Evolutionary conservation across 306 rosid species (phyloP).

Genomic region (Ceratonia siliqua): DNA sequence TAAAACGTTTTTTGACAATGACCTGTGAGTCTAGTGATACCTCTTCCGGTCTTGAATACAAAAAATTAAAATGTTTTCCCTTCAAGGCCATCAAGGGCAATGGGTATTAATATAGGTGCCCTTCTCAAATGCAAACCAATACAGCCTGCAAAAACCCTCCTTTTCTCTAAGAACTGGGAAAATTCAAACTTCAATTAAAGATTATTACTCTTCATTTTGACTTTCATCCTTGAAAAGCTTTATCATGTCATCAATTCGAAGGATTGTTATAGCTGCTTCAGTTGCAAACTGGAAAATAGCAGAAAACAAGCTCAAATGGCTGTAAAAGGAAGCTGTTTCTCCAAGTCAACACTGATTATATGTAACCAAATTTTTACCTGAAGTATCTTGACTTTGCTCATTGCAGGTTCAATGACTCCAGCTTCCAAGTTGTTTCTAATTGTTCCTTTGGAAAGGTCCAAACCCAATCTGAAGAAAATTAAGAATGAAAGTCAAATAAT

Average conservation of each 20-base stretch:
- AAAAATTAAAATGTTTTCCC: conserved; percentile 20
- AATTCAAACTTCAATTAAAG: conserved; percentile 16
- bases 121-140: conserved; percentile 36
- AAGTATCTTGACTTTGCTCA: conserved; percentile 97
- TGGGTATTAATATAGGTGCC: conserved; percentile 15
- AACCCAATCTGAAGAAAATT: conserved; percentile 72
- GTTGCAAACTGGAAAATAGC: conserved; percentile 71
- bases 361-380: conserved; percentile 52
- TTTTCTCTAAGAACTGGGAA: background rate
- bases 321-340: background rate
- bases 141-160: conserved; percentile 24
- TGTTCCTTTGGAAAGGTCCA: conserved; percentile 80
- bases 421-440: conserved; percentile 91
- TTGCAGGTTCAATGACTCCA: conserved; percentile 99
- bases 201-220: conserved; percentile 58
- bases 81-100: conserved; percentile 31
- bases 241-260: conserved; percentile 98
- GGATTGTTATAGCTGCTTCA: conserved; percentile 93
- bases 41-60: too few species aligned
- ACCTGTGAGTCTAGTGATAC: too few species aligned
- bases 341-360: background rate
- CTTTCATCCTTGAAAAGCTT: conserved; percentile 88
- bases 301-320: background rate
- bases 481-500: background rate
- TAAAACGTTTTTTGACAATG: too few species aligned